Percentiles rank a stretch among this genome's conserved stretches.
Conservation (phyloP, 306 rosid species). For the Prinsepia uniflora region DNA sequence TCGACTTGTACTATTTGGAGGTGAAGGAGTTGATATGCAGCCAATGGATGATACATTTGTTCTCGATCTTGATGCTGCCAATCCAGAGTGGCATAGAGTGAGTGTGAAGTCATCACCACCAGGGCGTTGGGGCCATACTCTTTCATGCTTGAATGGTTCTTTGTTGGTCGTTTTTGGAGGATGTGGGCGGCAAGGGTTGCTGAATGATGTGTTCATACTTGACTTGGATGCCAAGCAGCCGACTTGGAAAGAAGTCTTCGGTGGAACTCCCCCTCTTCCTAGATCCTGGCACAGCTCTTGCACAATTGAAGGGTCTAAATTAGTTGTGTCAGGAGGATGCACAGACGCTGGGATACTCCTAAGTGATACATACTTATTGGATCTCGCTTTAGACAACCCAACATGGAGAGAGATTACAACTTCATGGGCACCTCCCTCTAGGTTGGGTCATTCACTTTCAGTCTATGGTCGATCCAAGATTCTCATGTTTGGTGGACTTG, state of each 20-base stretch:
- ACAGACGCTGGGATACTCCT: constrained; percentile 90
- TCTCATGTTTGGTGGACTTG: constrained; percentile 98
- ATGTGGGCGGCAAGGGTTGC: constrained; percentile 86
- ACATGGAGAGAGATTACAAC: constrained; percentile 90
- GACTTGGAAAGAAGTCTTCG: constrained; percentile 84
- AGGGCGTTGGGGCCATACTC: constrained; percentile 98
- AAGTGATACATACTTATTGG: constrained; percentile 76
- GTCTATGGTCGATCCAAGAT: constrained; percentile 81
- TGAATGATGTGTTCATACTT: constrained; percentile 88
- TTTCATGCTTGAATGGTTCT: constrained; percentile 81
- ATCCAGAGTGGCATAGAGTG: constrained; percentile 83
- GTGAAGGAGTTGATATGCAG: constrained; percentile 96
- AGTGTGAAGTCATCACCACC: constrained; percentile 95
- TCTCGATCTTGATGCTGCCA: constrained; percentile 83
- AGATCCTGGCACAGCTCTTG: constrained; percentile 99
- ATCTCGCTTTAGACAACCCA: constrained; percentile 67
- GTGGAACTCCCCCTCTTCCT: constrained; percentile 87
- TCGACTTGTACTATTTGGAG: constrained; percentile 90
- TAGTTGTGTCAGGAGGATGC: constrained; percentile 95
- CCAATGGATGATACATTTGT: constrained; percentile 98
- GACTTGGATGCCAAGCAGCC: constrained; percentile 98
- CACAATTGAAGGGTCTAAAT: constrained; percentile 85
- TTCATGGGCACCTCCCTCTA: constrained; percentile 79
- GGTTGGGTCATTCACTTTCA: constrained; percentile 92
- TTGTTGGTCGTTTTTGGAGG: constrained; percentile 95